Percentiles rank a stretch among this genome's conserved stretches.
These are phyloP conservation scores for Venturia pyrina DNA, from an alignment of 2,329 filamentous ascomycete species.

Conservation along the genomic window DNA sequence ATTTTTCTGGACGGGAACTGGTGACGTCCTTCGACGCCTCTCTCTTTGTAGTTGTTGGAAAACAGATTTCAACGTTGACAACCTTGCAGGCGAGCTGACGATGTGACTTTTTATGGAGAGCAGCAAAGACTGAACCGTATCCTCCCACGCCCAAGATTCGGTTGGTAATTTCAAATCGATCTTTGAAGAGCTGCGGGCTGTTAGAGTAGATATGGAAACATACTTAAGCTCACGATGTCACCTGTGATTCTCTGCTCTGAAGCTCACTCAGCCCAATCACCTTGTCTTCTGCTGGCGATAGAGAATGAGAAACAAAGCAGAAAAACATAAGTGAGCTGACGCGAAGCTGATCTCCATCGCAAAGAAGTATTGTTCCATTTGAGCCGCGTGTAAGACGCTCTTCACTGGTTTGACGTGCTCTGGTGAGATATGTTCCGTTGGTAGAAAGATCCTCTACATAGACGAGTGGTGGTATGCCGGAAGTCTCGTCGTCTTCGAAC, in stretches of 20 bases:
- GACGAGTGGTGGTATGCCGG: constrained; percentile 33
- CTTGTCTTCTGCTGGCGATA: neutral
- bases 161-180: constrained; percentile 39
- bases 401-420: neutral
- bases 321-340: constrained; percentile 12
- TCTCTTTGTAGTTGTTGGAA: neutral
- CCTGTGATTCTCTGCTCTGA: constrained; percentile 16
- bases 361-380: constrained; percentile 31
- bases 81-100: constrained; percentile 62
- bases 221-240: neutral
- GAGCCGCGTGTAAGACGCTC: constrained; percentile 3
- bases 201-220: constrained; percentile 8
- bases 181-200: constrained; percentile 32
- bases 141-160: constrained; percentile 45
- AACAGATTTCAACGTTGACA: constrained; percentile 34
- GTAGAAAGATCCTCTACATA: constrained; percentile 37
- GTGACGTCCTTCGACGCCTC: neutral
- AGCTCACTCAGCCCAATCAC: constrained; percentile 5
- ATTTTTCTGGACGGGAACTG: neutral
- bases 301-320: neutral
- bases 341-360: constrained; percentile 32
- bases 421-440: constrained; percentile 29
- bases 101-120: constrained; percentile 40
- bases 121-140: constrained; percentile 45
- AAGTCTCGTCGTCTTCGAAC: constrained; percentile 29